Evolutionary conservation across 352 stramenopile species (phyloP), one percentile per base, ranked within the genome.

Genomic region (Globisporangium uncinulatum): DNA sequence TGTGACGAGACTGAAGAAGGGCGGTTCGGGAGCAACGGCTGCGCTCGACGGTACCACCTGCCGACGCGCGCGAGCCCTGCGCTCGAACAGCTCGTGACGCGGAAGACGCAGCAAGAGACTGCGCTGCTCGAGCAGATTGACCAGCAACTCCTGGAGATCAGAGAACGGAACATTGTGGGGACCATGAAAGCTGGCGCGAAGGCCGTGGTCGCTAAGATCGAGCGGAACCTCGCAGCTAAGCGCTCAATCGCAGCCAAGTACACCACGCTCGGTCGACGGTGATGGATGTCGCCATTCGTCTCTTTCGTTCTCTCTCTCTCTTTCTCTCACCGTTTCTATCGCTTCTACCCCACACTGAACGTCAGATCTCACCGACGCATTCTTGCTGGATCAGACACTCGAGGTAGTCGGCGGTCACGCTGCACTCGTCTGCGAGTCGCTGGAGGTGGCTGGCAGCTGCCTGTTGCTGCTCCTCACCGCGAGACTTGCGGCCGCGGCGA

Each of bases 1-100:
- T 92, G 80, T 50, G 80, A 92, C 46, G 63, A 81, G 44, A 92
- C 78, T 0, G 70, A 89, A 0, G 78, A 91, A 73, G 83, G 79
- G 9, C 54, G 75, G 0, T 84, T 86, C 34, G 83, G 78, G 4
- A 86, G 69, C 45, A 87, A 72, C 17, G 83, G 83, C 0, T 92
- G 80, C 51, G 56, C 66, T 4, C 59, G 65, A 11, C 63, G 83
- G 3, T 87, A 83, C 24, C 83, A 92, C 61, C 44, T 92, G n/a
- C 69, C 83, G 10, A 51, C 64, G 24, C 66, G 74, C 14, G 62
- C 69, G 3, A 86, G 86, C 8, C 73, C 74, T 0, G 62, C 68
- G 24, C 53, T 89, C 13, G 49, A 63, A 37, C 52, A 64, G 14
- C 66, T 88, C 0, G 75, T 89, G 9, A 45, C 58, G 1, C 69